These are phyloP conservation scores for Ligustrum vulgare DNA, from an alignment of 257 asterid species.

Conservation along the genomic window DNA sequence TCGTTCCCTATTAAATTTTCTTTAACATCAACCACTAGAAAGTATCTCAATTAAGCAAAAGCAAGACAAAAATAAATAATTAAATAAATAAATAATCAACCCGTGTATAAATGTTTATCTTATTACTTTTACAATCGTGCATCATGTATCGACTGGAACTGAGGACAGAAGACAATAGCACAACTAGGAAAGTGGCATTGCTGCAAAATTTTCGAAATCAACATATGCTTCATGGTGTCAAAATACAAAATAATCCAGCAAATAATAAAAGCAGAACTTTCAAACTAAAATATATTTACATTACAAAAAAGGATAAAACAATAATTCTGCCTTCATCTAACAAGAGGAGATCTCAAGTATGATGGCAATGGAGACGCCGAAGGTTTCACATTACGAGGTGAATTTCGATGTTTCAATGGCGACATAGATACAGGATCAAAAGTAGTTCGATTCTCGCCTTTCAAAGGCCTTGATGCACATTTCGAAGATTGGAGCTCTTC, in stretches of 20 bases:
- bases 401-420: constrained; percentile 35
- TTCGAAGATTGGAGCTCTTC: constrained; percentile 59
- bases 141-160: too few species aligned
- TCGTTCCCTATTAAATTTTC: too few species aligned
- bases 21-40: too few species aligned
- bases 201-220: background rate
- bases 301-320: background rate
- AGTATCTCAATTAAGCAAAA: too few species aligned
- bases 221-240: background rate
- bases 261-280: constrained; percentile 21
- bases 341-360: constrained; percentile 45
- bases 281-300: constrained; percentile 28
- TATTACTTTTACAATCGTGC: background rate
- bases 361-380: constrained; percentile 60
- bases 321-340: constrained; percentile 33
- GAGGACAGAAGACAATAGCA: too few species aligned
- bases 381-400: constrained; percentile 46
- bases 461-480: constrained; percentile 30
- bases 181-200: too few species aligned
- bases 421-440: constrained; percentile 26
- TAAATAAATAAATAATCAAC: too few species aligned
- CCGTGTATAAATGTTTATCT: background rate
- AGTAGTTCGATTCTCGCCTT: constrained; percentile 23
- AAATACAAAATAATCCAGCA: constrained; percentile 17
- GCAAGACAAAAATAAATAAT: too few species aligned